phyloP scores from a whole-genome alignment of 73 alveolate genomes.

The Paramecium sonneborni region DNA sequence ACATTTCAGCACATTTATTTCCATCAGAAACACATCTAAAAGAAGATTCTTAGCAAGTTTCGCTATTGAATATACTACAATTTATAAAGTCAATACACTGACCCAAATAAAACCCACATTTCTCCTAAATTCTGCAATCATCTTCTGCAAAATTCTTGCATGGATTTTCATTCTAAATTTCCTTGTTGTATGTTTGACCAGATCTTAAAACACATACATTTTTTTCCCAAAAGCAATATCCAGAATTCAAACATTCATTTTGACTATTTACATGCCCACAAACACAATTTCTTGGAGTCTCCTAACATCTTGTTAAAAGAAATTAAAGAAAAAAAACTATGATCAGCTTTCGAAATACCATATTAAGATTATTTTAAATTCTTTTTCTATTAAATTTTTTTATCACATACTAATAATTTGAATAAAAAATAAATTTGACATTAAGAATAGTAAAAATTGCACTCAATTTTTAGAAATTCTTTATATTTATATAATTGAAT shows the following conservation, averaged over 20 bases:
- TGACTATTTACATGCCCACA: neutral
- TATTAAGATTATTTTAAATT: too few relatives aligned
- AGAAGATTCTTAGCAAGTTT: neutral
- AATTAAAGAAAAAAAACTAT: too few relatives aligned
- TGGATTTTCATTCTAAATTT: neutral
- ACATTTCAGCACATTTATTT: neutral
- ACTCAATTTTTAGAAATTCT: too few relatives aligned
- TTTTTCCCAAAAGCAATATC: neutral
- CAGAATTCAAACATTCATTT: neutral
- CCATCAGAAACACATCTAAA: neutral
- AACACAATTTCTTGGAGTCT: neutral
- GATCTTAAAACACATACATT: neutral
- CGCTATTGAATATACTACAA: neutral
- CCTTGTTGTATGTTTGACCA: neutral
- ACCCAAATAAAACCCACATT: neutral
- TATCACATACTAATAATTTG: too few relatives aligned
- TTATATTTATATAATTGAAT: too few relatives aligned
- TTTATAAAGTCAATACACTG: neutral
- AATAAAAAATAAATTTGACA: too few relatives aligned
- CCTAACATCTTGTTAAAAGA: neutral
- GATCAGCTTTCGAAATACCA: too few relatives aligned
- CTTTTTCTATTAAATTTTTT: too few relatives aligned
- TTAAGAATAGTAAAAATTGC: too few relatives aligned
- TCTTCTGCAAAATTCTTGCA: neutral
- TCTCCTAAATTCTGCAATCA: neutral